Evolutionary conservation across 2,329 filamentous ascomycete genomes (phyloP), one percentile per base, ranked within the genome.

Genomic region (Geosmithia morbida): DNA sequence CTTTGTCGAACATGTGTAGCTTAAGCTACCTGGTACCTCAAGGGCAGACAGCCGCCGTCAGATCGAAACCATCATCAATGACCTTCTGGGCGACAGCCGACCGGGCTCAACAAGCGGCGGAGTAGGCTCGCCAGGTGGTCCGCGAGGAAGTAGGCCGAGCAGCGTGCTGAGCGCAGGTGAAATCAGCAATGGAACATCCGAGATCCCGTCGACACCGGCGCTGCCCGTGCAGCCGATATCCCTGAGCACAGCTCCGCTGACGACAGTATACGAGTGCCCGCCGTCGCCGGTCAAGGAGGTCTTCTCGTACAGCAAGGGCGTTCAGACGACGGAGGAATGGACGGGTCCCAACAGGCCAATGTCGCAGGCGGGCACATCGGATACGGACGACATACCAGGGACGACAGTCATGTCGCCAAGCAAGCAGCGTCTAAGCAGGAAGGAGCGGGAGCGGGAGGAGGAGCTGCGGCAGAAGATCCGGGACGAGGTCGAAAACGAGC

Each of bases 281-380:
- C 83, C 85, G 1, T 83, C 81, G 18, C 80, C 83, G 33, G 77
- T 83, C 48, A 79, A 83, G 53, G 92, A 98, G 64, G 73, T 94
- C 50, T 88, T 94, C 59, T 94, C 88, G 47, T 98, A 98, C 71
- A 97, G 86, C 72, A 97, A 96, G 68, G 89, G 82, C 48, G 88
- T 97, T 19, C 94, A 98, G 65, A 96, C 92, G 16, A 79, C 83
- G 19, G 84, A 87, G 57, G 79, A 83, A 52, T 85, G 85, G 79
- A 70, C 72, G 17, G 69, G 71, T 48, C 67, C 74, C 26, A 67
- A 72, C 33, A 69, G 72, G 30, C 66, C 73, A 1, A 59, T 64
- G 51, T 58, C 63, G 14, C 59, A 63, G 26, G 66, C 64, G 16
- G 54, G 59, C 13, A 49, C 59, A 17, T 81, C 80, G 16, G 83